Evolutionary conservation across 208 protist genomes (phyloP).

Genomic region (Wallacemonas rigidus): DNA sequence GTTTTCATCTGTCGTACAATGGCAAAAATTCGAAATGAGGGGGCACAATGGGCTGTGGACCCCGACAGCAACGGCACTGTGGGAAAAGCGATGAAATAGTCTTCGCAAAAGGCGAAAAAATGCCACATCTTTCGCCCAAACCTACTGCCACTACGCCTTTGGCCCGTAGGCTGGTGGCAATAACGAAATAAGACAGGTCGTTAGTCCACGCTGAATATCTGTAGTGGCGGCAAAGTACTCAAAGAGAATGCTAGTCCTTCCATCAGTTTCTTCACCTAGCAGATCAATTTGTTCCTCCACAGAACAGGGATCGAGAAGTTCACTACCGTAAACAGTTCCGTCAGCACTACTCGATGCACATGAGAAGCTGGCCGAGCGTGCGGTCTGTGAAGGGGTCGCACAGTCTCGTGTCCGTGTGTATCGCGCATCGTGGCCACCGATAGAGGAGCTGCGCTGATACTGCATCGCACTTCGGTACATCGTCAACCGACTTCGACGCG

Average conservation of each 20-base stretch:
- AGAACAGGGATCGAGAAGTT: not conserved
- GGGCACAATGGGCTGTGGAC: too few relatives aligned
- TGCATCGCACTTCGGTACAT: conserved; percentile 10
- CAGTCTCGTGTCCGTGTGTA: not conserved
- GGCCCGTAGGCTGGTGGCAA: not conserved
- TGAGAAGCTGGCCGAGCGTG: conserved; percentile 6
- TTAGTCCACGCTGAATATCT: conserved; percentile 2
- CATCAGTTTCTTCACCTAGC: not conserved
- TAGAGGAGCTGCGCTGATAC: not conserved
- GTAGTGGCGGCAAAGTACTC: conserved; percentile 5
- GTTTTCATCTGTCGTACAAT: too few relatives aligned
- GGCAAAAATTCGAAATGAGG: too few relatives aligned
- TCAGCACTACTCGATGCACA: not conserved
- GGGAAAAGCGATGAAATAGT: too few relatives aligned
- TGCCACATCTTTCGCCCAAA: too few relatives aligned
- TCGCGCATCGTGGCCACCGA: not conserved
- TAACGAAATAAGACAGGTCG: not conserved
- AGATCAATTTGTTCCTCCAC: conserved; percentile 3
- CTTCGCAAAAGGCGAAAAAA: too few relatives aligned
- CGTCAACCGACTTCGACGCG: not conserved
- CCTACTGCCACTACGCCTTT: not conserved
- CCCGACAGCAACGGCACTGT: too few relatives aligned
- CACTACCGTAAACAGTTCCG: conserved; percentile 7
- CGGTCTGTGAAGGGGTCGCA: not conserved
- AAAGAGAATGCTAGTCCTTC: not conserved